Conservation (phyloP, 2,329 filamentous ascomycete genomes). For the Neoarthrinium moseri region DNA sequence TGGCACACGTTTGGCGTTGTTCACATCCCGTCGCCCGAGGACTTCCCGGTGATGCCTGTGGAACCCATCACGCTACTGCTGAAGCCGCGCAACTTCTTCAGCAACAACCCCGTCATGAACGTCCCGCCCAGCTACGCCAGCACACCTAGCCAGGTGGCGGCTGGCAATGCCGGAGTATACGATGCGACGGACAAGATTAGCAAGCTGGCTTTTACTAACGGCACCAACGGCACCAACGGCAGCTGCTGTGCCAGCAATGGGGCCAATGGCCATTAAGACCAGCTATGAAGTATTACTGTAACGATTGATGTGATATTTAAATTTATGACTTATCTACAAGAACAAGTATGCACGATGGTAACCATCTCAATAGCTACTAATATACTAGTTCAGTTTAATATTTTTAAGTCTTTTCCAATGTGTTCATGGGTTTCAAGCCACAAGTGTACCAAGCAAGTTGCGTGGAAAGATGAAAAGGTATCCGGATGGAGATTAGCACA, state of each 20-base stretch:
- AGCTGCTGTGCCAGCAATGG: constrained; percentile 11
- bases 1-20: constrained; percentile 94
- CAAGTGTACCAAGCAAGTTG: too few species aligned
- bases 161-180: constrained; percentile 26
- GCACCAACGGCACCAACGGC: constrained; percentile 12
- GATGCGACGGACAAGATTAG: constrained; percentile 31
- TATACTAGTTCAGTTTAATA: too few species aligned
- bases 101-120: constrained; percentile 75
- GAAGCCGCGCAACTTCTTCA: constrained; percentile 80
- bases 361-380: too few species aligned
- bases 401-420: too few species aligned
- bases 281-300: too few species aligned
- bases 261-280: constrained; percentile 13
- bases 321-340: too few species aligned
- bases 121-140: constrained; percentile 63
- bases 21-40: constrained; percentile 86
- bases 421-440: too few species aligned
- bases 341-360: too few species aligned
- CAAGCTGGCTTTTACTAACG: constrained; percentile 22
- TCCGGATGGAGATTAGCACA: too few species aligned
- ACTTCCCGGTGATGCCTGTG: constrained; percentile 89
- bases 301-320: too few species aligned
- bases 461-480: too few species aligned
- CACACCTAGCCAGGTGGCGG: constrained; percentile 62
- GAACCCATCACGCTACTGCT: constrained; percentile 82